Conservation (phyloP, 495 filamentous ascomycete genomes). For the Neurospora discreta region DNA sequence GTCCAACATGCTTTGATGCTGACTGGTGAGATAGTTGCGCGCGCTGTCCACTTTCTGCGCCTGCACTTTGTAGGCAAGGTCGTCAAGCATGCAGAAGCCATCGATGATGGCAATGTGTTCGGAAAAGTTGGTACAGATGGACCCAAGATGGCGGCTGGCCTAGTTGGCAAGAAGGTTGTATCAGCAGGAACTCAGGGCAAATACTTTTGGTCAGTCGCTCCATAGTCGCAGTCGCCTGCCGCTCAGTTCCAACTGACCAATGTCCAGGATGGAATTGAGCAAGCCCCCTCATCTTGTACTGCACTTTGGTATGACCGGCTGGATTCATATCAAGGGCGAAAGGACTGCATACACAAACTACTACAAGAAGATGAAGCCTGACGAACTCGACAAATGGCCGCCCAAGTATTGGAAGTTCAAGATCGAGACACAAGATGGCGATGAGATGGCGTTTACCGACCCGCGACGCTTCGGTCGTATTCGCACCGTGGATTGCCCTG, state of each 20-base stretch:
- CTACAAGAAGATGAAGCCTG: slow-evolving; percentile 54
- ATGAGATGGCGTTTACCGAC: slow-evolving; percentile 79
- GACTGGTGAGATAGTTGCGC: slow-evolving; percentile 48
- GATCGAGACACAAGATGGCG: slow-evolving; percentile 49
- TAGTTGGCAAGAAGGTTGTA: slow-evolving; percentile 66
- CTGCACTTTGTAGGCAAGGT: slow-evolving; percentile 75
- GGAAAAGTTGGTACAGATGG: slow-evolving; percentile 78
- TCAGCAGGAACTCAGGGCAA: slow-evolving; percentile 80
- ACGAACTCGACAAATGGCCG: slow-evolving; percentile 61
- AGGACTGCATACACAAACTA: slow-evolving; percentile 56
- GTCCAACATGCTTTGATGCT: background rate
- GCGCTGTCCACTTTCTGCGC: slow-evolving; percentile 72
- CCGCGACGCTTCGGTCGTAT: slow-evolving; percentile 63
- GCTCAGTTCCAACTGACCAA: background rate
- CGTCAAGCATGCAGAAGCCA: slow-evolving; percentile 54
- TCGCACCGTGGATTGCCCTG: slow-evolving; percentile 70
- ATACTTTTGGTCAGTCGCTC: slow-evolving; percentile 66
- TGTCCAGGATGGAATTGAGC: slow-evolving; percentile 34
- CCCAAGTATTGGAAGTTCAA: slow-evolving; percentile 85
- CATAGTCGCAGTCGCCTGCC: background rate
- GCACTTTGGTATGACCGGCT: slow-evolving; percentile 81
- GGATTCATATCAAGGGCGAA: slow-evolving; percentile 74
- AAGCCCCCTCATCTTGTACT: slow-evolving; percentile 73
- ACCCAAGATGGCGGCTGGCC: slow-evolving; percentile 54
- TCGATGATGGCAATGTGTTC: slow-evolving; percentile 72